phyloP scores from a whole-genome alignment of 73 alveolate species.

The Blepharisma stoltei region DNA sequence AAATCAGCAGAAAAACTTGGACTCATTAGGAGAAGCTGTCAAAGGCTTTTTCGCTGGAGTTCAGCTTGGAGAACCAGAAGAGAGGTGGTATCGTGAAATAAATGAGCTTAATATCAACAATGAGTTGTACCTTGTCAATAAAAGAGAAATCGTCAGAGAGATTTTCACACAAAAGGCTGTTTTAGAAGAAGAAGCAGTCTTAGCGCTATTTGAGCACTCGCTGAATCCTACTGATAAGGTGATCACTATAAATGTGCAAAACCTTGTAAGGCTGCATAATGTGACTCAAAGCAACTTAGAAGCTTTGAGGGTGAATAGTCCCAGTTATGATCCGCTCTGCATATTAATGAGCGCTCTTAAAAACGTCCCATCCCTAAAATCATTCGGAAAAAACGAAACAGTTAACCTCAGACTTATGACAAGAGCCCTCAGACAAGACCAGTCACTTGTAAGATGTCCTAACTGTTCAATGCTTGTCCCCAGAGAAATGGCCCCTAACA shows the following conservation, averaged over 20 bases:
- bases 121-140: background rate
- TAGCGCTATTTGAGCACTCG: background rate
- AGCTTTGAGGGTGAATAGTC: background rate
- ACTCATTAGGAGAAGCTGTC: background rate
- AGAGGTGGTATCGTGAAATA: constrained; percentile 13
- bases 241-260: background rate
- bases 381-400: background rate
- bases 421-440: constrained; percentile 24
- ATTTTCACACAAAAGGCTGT: background rate
- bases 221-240: background rate
- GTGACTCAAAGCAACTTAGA: constrained; percentile 1
- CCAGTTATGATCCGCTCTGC: background rate
- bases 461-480: constrained; percentile 7
- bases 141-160: background rate
- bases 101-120: background rate
- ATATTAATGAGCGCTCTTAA: background rate
- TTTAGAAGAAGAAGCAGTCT: background rate
- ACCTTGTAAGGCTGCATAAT: background rate
- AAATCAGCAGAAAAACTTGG: background rate
- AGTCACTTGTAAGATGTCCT: constrained; percentile 15
- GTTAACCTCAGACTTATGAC: constrained; percentile 10
- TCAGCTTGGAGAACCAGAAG: constrained; percentile 10
- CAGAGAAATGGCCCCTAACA: constrained; percentile 15
- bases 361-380: background rate
- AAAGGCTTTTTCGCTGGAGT: background rate